Evolutionary conservation across 1,284 basidiomycete genomes (phyloP).

Genomic region (Limonomyces culmigenus): DNA sequence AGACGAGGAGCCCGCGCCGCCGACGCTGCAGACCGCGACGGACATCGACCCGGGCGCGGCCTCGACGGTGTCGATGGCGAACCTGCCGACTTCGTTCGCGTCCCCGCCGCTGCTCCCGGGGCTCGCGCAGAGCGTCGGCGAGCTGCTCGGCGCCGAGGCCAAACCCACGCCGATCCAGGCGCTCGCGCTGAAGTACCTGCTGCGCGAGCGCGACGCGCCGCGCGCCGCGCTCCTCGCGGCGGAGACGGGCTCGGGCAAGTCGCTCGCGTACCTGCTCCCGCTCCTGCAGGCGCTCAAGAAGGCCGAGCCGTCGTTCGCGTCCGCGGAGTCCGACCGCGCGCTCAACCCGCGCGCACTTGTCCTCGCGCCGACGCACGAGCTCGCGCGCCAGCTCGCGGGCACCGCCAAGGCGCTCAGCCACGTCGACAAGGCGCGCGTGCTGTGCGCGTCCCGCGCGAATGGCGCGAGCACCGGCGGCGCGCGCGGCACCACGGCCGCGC

Average conservation of each 20-base stretch:
- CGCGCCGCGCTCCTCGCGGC: conserved; percentile 59
- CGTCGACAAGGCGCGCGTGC: conserved; percentile 53
- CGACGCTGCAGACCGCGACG: background rate
- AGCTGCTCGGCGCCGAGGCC: conserved; percentile 34
- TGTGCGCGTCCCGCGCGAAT: conserved; percentile 55
- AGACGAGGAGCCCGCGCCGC: too few relatives aligned
- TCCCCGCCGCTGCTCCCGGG: conserved; percentile 55
- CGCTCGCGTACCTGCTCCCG: conserved; percentile 77
- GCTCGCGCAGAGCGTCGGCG: conserved; percentile 34
- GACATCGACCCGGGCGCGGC: background rate
- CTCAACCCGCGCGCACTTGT: conserved; percentile 61
- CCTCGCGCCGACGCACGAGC: conserved; percentile 77
- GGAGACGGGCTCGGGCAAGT: conserved; percentile 84
- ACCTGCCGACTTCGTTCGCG: conserved; percentile 23
- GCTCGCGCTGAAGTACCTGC: conserved; percentile 44
- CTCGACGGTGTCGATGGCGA: too few relatives aligned
- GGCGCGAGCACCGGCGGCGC: conserved; percentile 19
- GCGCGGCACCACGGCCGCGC: conserved; percentile 33
- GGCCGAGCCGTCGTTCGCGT: conserved; percentile 19
- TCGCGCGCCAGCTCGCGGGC: conserved; percentile 58
- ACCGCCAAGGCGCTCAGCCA: conserved; percentile 66
- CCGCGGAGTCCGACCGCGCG: conserved; percentile 5
- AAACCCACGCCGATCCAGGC: conserved; percentile 62
- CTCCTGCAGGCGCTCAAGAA: conserved; percentile 63
- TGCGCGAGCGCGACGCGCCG: conserved; percentile 14